Percentiles rank a stretch among this genome's conserved stretches.
Conservation (phyloP, 2,329 filamentous ascomycete species). For the Neofusicoccum ribis region DNA sequence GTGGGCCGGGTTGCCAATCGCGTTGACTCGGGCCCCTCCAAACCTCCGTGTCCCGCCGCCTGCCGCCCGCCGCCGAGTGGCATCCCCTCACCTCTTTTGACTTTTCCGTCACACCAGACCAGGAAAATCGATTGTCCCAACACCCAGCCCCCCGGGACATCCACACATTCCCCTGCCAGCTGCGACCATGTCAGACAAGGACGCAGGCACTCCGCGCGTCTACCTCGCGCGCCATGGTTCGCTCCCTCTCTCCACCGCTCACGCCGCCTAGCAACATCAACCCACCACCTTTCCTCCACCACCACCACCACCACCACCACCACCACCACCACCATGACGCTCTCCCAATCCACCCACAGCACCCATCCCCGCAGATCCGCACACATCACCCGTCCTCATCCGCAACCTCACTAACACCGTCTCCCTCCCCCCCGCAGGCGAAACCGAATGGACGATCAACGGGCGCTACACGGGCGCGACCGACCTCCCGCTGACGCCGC, state of each 20-base stretch:
- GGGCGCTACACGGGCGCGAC: conserved; percentile 50
- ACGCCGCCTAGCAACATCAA: background rate
- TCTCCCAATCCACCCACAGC: no score
- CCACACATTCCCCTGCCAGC: background rate
- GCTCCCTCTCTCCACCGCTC: background rate
- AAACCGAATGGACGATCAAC: conserved; percentile 51
- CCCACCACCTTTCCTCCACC: conserved; percentile 52
- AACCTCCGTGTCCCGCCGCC: background rate
- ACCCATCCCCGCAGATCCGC: no score
- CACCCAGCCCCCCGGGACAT: background rate
- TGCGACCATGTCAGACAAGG: conserved; percentile 25
- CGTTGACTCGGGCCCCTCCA: background rate
- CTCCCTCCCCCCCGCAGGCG: conserved; percentile 28
- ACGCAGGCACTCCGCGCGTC: conserved; percentile 28
- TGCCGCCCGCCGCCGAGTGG: no score
- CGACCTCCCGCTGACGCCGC: conserved; percentile 44
- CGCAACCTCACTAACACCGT: conserved; percentile 65
- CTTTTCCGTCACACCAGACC: background rate
- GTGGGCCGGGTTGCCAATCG: background rate
- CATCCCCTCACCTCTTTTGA: background rate
- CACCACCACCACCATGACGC: conserved; percentile 59
- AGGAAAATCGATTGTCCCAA: background rate
- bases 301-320: conserved; percentile 61
- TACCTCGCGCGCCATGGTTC: conserved; percentile 28
- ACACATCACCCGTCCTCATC: conserved; percentile 44